These are phyloP conservation scores for Phylloporus scabripes DNA, from an alignment of 768 basidiomycete genomes.

Conservation along the genomic window DNA sequence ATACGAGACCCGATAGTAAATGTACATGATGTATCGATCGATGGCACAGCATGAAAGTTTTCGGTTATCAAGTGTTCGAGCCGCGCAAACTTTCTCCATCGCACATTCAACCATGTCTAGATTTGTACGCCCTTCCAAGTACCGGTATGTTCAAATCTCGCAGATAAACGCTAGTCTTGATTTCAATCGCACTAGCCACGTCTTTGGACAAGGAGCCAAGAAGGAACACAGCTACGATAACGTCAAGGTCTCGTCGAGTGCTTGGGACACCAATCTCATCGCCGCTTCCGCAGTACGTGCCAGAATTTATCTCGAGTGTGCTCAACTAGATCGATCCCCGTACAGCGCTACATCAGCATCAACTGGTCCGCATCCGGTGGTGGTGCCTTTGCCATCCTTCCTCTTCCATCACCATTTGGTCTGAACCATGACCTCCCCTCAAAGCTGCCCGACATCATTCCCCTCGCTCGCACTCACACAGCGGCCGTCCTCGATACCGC, in stretches of 20 bases:
- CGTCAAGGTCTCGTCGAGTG: constrained; percentile 79
- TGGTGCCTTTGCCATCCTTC: constrained; percentile 92
- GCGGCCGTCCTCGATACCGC: constrained; percentile 89
- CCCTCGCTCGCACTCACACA: constrained; percentile 83
- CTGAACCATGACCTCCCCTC: constrained; percentile 49
- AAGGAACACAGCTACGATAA: constrained; percentile 80
- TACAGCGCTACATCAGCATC: constrained; percentile 76
- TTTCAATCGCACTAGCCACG: constrained; percentile 56
- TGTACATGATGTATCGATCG: no score
- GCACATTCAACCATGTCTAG: constrained; percentile 55
- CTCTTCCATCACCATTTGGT: constrained; percentile 69
- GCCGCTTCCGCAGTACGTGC: constrained; percentile 66
- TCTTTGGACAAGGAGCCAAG: constrained; percentile 85
- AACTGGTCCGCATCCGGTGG: constrained; percentile 95
- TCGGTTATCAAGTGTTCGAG: background rate
- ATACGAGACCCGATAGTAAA: no score
- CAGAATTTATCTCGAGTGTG: background rate
- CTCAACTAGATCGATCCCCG: constrained; percentile 1
- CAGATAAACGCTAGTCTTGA: constrained; percentile 4
- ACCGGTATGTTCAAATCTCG: constrained; percentile 50
- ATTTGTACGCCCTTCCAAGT: constrained; percentile 83
- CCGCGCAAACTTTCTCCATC: background rate
- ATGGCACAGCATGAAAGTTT: constrained; percentile 41
- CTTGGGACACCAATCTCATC: constrained; percentile 95
- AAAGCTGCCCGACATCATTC: constrained; percentile 89